Base-by-base conservation (phyloP, 2,329 filamentous ascomycete species). In the Curvularia hawaiiensis region DNA sequence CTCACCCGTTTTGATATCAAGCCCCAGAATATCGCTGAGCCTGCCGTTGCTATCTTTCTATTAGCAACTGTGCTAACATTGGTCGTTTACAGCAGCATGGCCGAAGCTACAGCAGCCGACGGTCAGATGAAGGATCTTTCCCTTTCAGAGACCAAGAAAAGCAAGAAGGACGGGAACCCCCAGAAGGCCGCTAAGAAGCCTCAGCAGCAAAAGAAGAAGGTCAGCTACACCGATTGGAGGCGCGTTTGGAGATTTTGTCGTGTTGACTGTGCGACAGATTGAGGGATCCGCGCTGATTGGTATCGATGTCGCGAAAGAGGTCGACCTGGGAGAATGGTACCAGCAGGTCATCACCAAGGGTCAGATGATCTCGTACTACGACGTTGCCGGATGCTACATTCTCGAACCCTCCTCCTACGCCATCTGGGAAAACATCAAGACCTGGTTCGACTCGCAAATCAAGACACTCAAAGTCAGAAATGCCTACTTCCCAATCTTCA, bases 331-430 rank as follows among this genome's bases (percentile, higher is more conserved):
- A 50, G 88, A 88, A 78, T 99, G 95, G 95, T 99, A 99, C 79
- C 92, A 97, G 80, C 94, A 99, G 80, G 91, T 98, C 60, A 90
- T 99, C 56, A 88, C 93, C 73, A 99, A 99, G 85, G 91, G 92
- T 69, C 92, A 97, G 76, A 91, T 99, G 90, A 89, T 98, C 70
- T 93, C 97, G 73, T 99, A 97, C 85, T 98, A 97, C 73, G 90
- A 97, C 80, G 94, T 98, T 22, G 52, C 56, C 43, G 56, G 56
- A 33, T 58, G 56, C 82, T 98, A 97, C 79, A 95, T 98, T 52
- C 71, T 75, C 77, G 93, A 86, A 79, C 87, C 87, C 49, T 82
- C 84, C 58, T 88, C 86, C 18, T 89, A 85, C 76, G 82, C 82
- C 60, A 87, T 90, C 71, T 90, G 87, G 87, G 86, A 89, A 71